These are phyloP conservation scores for Fusarium sp. DNA, from an alignment of 2,329 filamentous ascomycete genomes.

Conservation along the genomic window DNA sequence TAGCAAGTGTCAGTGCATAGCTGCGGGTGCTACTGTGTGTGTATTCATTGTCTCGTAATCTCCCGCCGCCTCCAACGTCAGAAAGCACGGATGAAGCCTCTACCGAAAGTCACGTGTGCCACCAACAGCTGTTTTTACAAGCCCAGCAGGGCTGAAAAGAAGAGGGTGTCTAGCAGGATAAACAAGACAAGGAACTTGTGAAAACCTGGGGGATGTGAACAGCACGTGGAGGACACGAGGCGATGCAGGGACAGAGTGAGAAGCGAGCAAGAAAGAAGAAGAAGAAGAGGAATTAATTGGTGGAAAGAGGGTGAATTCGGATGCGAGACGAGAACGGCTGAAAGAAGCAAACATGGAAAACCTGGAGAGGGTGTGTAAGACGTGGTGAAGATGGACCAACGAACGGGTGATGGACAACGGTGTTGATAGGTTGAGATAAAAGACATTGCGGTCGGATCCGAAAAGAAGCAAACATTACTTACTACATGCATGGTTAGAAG, in stretches of 20 bases:
- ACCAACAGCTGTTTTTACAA: background rate
- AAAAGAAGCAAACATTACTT: slow-evolving; percentile 7
- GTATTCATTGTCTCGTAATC: background rate
- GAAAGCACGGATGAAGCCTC: slow-evolving; percentile 7
- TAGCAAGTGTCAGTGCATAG: background rate
- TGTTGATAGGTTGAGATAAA: background rate
- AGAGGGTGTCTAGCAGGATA: slow-evolving; percentile 6
- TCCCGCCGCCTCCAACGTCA: background rate
- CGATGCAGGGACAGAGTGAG: slow-evolving; percentile 9
- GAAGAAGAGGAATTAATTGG: background rate
- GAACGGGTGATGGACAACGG: background rate
- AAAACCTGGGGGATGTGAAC: slow-evolving; percentile 9
- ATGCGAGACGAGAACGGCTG: background rate
- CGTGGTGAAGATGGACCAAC: slow-evolving; percentile 23
- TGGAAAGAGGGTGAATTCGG: background rate
- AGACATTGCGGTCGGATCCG: background rate
- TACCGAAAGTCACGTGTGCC: slow-evolving; percentile 4
- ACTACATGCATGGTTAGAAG: background rate
- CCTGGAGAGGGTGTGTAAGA: slow-evolving; percentile 5
- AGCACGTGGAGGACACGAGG: slow-evolving; percentile 42
- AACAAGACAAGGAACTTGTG: background rate
- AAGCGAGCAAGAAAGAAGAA: slow-evolving; percentile 12
- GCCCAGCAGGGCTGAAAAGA: slow-evolving; percentile 1
- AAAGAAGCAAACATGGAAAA: slow-evolving; percentile 23
- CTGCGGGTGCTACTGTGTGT: background rate